A percentile compares a stretch with the other conserved stretches of the same genome.
Evolutionary conservation across 345 rosid genomes (phyloP).

Genomic region (Ceriops tagal): DNA sequence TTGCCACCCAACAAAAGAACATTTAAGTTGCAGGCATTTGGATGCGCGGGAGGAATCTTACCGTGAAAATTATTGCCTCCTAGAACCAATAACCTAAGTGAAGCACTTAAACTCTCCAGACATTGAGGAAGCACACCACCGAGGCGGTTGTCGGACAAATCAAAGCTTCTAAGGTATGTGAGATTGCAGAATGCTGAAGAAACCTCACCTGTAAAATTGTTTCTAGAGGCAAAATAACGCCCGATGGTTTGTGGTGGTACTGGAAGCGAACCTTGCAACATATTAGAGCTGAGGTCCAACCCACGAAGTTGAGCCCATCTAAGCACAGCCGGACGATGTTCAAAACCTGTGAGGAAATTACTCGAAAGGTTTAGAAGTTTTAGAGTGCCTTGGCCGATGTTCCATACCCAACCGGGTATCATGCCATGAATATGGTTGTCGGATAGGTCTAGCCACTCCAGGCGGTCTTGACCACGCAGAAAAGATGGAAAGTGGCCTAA

Average conservation of each 20-base stretch:
- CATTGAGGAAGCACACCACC: constrained; percentile 10
- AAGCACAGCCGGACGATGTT: no score
- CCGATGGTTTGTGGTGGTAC: no score
- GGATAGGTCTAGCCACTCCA: constrained; percentile 15
- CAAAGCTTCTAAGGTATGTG: neutral
- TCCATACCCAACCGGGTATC: constrained; percentile 24
- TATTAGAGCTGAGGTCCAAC: no score
- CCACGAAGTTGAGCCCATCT: no score
- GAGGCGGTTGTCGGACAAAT: constrained; percentile 5
- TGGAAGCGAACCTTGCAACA: no score
- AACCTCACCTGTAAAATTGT: no score
- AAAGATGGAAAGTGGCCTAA: constrained; percentile 23
- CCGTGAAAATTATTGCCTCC: constrained; percentile 1
- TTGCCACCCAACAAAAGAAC: neutral
- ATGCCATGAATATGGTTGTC: constrained; percentile 18
- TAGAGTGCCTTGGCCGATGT: neutral
- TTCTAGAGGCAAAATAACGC: no score
- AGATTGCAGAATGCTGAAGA: no score
- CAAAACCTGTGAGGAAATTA: constrained; percentile 12
- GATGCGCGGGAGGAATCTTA: neutral
- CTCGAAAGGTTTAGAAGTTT: neutral
- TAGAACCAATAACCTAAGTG: neutral
- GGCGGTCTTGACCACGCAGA: constrained; percentile 3
- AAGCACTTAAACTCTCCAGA: neutral
- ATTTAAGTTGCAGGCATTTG: neutral